Evolutionary conservation across 2,329 filamentous ascomycete species (phyloP).

Genomic region (Trichoderma sp.): DNA sequence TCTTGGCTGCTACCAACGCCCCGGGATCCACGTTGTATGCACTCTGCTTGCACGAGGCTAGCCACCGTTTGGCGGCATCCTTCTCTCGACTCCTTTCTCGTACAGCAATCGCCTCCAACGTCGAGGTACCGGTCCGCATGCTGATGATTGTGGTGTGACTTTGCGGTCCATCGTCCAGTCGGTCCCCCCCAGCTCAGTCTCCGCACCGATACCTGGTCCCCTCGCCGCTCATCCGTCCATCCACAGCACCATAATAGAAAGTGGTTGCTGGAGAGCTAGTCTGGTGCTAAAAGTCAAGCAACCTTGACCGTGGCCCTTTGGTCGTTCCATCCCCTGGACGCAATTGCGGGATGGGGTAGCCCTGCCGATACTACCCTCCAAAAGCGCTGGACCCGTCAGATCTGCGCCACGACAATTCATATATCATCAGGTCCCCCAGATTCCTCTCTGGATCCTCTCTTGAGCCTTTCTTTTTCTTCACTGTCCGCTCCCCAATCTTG

Average conservation of each 20-base stretch:
- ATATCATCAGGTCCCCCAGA: conserved; percentile 26
- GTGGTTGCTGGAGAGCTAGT: conserved; percentile 18
- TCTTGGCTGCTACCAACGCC: conserved; percentile 25
- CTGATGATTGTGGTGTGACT: conserved; percentile 22
- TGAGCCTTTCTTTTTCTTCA: conserved; percentile 15
- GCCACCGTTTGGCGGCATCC: background rate
- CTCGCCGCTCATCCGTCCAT: conserved; percentile 24
- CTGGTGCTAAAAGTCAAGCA: background rate
- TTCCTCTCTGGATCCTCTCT: conserved; percentile 10
- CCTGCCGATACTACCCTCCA: conserved; percentile 28
- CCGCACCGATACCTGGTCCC: conserved; percentile 21
- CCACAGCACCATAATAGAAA: conserved; percentile 17
- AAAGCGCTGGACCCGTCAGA: conserved; percentile 20
- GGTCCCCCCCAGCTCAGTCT: background rate
- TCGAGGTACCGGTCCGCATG: background rate
- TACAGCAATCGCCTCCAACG: background rate
- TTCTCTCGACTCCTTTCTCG: conserved; percentile 12
- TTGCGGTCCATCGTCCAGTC: conserved; percentile 11
- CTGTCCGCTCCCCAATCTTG: conserved; percentile 9
- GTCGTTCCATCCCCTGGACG: conserved; percentile 25
- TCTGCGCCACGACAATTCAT: conserved; percentile 24
- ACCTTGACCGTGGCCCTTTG: conserved; percentile 18
- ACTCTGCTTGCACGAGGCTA: conserved; percentile 7
- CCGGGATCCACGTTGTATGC: conserved; percentile 24
- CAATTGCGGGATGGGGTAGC: conserved; percentile 22